phyloP scores from a whole-genome alignment of 1,284 basidiomycete genomes.

The Ustilago bromivora region DNA sequence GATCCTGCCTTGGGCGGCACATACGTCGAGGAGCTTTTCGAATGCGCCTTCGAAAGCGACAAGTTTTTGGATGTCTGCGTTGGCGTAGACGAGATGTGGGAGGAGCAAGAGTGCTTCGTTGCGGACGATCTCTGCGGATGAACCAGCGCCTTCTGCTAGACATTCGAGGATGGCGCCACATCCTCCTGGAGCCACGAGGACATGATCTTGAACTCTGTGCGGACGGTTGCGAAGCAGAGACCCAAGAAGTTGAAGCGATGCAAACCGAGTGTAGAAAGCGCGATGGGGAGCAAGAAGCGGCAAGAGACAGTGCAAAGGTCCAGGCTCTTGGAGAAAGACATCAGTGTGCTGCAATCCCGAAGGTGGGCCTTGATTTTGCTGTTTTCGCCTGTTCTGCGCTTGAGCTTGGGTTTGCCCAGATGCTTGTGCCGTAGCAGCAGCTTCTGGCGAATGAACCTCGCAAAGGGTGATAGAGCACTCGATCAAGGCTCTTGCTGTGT shows the following conservation, averaged over 20 bases:
- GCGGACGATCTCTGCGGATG: slow-evolving; percentile 66
- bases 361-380: slow-evolving; percentile 70
- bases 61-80: slow-evolving; percentile 94
- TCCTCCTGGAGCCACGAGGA: slow-evolving; percentile 84
- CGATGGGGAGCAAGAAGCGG: slow-evolving; percentile 72
- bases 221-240: slow-evolving; percentile 78
- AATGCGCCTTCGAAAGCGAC: slow-evolving; percentile 97
- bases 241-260: slow-evolving; percentile 86
- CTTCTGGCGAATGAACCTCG: slow-evolving; percentile 42
- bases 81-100: slow-evolving; percentile 84
- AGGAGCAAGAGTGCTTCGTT: slow-evolving; percentile 77
- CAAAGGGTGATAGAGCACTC: slow-evolving; percentile 63
- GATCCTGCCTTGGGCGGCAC: slow-evolving; percentile 87
- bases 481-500: slow-evolving; percentile 56
- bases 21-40: slow-evolving; percentile 91
- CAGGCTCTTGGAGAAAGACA: slow-evolving; percentile 77
- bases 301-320: slow-evolving; percentile 81
- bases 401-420: slow-evolving; percentile 14
- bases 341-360: slow-evolving; percentile 81
- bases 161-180: slow-evolving; percentile 77
- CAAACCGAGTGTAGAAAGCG: slow-evolving; percentile 87
- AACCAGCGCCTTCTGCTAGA: slow-evolving; percentile 70
- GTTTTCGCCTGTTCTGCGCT: slow-evolving; percentile 31
- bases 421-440: slow-evolving; percentile 4
- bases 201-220: slow-evolving; percentile 84